phyloP scores from a whole-genome alignment of 345 rosid genomes.

The Gossypium herbaceum region DNA sequence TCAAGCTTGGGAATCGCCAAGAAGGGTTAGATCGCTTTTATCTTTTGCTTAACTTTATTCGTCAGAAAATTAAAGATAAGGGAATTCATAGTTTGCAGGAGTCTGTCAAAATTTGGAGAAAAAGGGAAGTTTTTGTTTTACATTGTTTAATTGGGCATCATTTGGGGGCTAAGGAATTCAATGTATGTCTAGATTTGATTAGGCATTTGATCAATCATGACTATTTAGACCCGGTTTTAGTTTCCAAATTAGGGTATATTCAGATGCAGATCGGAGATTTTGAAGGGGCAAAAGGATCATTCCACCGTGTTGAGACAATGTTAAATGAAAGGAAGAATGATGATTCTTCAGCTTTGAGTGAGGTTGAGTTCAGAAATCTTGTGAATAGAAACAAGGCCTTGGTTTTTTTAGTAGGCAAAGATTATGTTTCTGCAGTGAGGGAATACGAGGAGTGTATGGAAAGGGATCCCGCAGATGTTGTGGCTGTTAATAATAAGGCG shows the following conservation, averaged over 20 bases:
- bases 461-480: constrained; percentile 65
- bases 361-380: constrained; percentile 60
- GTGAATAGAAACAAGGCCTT: constrained; percentile 78
- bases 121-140: constrained; percentile 62
- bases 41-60: constrained; percentile 51
- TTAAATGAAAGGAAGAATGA: constrained; percentile 30
- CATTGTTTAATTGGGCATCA: constrained; percentile 64
- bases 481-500: constrained; percentile 81
- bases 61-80: constrained; percentile 39
- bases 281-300: constrained; percentile 63
- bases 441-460: constrained; percentile 88
- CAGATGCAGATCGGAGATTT: constrained; percentile 93
- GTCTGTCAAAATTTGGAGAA: constrained; percentile 57
- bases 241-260: constrained; percentile 49
- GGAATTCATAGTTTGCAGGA: constrained; percentile 16
- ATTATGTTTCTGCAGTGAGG: constrained; percentile 81
- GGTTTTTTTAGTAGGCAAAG: constrained; percentile 77
- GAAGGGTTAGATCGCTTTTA: constrained; percentile 77
- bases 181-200: constrained; percentile 59
- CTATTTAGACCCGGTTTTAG: constrained; percentile 33
- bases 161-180: constrained; percentile 63
- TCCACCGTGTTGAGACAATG: constrained; percentile 49
- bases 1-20: constrained; percentile 55
- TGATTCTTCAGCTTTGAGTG: constrained; percentile 26
- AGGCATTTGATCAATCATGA: constrained; percentile 39